These are phyloP conservation scores for Planoprotostelium fungivorum DNA, from an alignment of 78 protist genomes.

Conservation along the genomic window DNA sequence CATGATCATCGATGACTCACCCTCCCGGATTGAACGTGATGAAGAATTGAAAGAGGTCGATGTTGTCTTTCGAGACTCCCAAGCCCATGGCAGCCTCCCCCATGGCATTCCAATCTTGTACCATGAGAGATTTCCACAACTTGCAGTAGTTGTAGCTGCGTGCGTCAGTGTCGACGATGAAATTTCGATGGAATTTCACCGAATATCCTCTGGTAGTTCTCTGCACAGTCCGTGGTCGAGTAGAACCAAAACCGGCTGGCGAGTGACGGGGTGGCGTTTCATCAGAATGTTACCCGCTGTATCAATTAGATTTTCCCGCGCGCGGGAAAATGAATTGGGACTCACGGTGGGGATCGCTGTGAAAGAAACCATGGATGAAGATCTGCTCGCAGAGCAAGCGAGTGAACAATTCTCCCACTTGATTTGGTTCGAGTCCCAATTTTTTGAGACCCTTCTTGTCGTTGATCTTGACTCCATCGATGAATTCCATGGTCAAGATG, in stretches of 20 bases:
- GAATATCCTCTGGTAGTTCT: conserved; percentile 27
- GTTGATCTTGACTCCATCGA: conserved; percentile 53
- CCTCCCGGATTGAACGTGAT: neutral
- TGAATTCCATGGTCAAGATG: conserved; percentile 70
- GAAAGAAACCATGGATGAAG: conserved; percentile 60
- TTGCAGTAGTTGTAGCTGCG: conserved; percentile 26
- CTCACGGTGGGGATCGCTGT: conserved; percentile 60
- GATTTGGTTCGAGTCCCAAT: conserved; percentile 31
- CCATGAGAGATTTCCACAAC: conserved; percentile 37
- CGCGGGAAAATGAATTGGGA: neutral
- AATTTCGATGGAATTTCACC: neutral
- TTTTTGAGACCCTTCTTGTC: conserved; percentile 23
- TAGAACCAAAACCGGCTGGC: conserved; percentile 42
- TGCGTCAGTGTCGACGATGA: neutral
- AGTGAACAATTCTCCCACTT: neutral
- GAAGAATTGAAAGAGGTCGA: neutral
- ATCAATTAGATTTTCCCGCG: neutral
- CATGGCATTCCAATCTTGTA: conserved; percentile 17
- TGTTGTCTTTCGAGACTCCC: conserved; percentile 36
- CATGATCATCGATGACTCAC: neutral
- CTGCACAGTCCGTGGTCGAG: conserved; percentile 67
- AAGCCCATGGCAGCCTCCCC: conserved; percentile 22
- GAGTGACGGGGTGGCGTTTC: neutral
- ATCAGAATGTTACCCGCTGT: conserved; percentile 55
- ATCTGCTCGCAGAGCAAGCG: conserved; percentile 27